Evolutionary conservation across 768 basidiomycete genomes (phyloP), one percentile per base, ranked within the genome.

Genomic region (Boletus patriciae): DNA sequence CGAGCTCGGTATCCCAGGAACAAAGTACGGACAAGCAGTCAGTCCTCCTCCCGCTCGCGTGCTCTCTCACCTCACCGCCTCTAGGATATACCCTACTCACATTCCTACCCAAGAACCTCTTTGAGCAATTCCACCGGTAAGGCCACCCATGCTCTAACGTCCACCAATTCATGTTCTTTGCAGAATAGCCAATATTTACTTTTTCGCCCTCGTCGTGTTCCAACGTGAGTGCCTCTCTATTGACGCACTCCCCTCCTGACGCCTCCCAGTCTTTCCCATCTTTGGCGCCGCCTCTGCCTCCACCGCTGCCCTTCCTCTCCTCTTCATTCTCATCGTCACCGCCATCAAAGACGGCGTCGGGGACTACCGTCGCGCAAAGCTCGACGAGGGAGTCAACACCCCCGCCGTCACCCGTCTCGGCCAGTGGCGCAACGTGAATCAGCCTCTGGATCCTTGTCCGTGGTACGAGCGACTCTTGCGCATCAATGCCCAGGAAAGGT

Each of bases 281-380:
- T 98, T 98, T 68, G 96, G 93, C 47, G 92, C 94, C 0, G 84
- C 92, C 2, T 81, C 89, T 2, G 88, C 92, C 2, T 80, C 87
- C 43, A 84, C 92, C 57, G 84, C 93, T 4, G 88, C 90, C 64
- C 74, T 98, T 5, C 96, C 96, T 0, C 80, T 98, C 8, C 76
- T 90, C 38, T 92, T 95, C 73, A 96, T 98, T 61, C 71, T 99
- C 40, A 70, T 77, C 29, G 88, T 96, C 48, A 98, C 96, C 16
- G 95, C 89, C 4, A 82, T 97, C 77, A 99, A 98, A 73, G 96
- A 99, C 69, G 96, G 88, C 8, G 77, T 98, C 34, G 96, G 98
- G 74, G 96, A 99, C 73, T 95, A 92, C 69, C 86, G 95, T n/a
- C 86, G 96, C 49, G 89, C 88, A 11, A 64, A 73, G 10, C 79